A percentile compares a stretch with the other conserved stretches of the same genome.
These are phyloP conservation scores for Spergularia bocconei DNA, from an alignment of 148 eudicot genomes.

Conservation along the genomic window DNA sequence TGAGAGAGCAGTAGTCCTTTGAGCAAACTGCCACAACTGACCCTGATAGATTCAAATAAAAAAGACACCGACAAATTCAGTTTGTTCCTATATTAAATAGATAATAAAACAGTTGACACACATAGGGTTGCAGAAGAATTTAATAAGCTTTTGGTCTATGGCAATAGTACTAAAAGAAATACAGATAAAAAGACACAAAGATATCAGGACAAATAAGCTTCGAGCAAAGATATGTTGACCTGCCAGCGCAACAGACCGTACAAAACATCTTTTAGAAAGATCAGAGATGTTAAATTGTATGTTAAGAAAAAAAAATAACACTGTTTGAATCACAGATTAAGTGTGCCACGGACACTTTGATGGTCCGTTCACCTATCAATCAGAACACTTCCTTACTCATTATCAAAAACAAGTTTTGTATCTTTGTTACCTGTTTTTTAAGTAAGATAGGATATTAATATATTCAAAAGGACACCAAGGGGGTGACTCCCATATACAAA, in stretches of 20 bases:
- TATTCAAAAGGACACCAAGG: too few relatives aligned
- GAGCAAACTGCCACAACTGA: constrained; percentile 97
- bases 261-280: neutral
- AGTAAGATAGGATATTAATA: too few relatives aligned
- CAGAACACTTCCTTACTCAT: too few relatives aligned
- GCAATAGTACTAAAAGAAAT: neutral
- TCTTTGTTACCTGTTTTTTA: neutral
- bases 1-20: constrained; percentile 95
- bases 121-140: neutral
- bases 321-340: neutral
- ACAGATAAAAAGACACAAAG: neutral
- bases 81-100: constrained; percentile 2
- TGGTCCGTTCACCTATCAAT: too few relatives aligned
- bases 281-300: neutral
- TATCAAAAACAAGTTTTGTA: too few relatives aligned
- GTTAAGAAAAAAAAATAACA: neutral
- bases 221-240: neutral
- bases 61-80: neutral
- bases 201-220: neutral
- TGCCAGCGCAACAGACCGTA: neutral
- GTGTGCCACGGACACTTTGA: neutral
- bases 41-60: constrained; percentile 42
- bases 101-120: neutral
- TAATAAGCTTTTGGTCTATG: neutral
- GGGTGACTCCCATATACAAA: too few relatives aligned